Base-by-base conservation (phyloP, 2,329 filamentous ascomycete genomes). In the Ascochyta viciae-villosae region DNA sequence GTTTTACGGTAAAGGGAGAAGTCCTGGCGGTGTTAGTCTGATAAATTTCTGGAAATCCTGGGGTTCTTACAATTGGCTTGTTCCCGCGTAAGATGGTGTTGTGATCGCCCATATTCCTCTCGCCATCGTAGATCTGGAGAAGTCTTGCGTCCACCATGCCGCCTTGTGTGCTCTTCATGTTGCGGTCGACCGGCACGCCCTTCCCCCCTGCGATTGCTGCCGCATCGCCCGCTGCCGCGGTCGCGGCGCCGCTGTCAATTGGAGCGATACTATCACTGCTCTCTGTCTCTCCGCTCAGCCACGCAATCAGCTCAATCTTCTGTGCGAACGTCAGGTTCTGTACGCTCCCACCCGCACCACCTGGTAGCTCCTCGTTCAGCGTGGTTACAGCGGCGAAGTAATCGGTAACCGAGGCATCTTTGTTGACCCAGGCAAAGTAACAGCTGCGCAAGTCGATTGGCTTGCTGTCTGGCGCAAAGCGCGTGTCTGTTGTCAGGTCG, bases 401-500 rank as follows among this genome's bases (percentile, higher is more conserved):
- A 67, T 96, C 92, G 10, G 91, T 90, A 64, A 96, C 92, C 50
- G 89, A 87, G 51, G 89, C 87, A 79, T 98, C 94, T 76, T 92
- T 92, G 78, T 97, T 96, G 70, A 91, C 83, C 92, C 92, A 99
- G 52, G 92, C 92, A 73, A 98, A 96, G 81, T 94, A 97, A 77
- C 97, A 94, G 74, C 90, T 95, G 73, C 95, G 92, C 65, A 99
- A 82, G 74, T 97, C 91, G 68, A 96, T 88, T 4, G 89, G 83
- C 52, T 83, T 81, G 67, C 85, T 70, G 31, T 77, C 77, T 19
- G 91, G 93, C 58, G 90, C 84, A 80, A 98, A 98, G 67, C 95
- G 91, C 64, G 95, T 99, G 9, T 88, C 83, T 13, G 85, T 83
- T 46, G 85, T 87, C 63, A 96, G 85, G 1, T 89, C 82, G 55